A percentile compares a stretch with the other conserved stretches of the same genome.
Evolutionary conservation across 2,329 filamentous ascomycete genomes (phyloP).

Genomic region (Penicillium sp.): DNA sequence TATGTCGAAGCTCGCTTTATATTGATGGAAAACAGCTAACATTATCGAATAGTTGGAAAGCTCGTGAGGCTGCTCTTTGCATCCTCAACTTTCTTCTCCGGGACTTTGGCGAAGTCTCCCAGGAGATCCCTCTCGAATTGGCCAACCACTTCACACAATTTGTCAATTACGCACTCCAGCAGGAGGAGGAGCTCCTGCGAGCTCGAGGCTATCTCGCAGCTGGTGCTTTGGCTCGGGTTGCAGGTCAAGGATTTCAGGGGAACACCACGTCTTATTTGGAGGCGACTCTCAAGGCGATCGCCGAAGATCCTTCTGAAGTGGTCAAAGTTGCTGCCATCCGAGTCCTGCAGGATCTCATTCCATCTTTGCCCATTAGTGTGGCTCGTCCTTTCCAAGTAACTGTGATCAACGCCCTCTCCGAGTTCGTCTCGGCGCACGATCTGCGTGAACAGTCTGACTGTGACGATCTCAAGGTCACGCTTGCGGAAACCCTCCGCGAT

Average conservation of each 20-base stretch:
- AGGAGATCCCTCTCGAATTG: slow-evolving; percentile 66
- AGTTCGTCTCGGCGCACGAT: slow-evolving; percentile 78
- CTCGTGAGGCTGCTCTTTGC: slow-evolving; percentile 78
- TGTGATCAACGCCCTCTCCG: slow-evolving; percentile 60
- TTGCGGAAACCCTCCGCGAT: slow-evolving; percentile 81
- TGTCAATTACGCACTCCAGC: slow-evolving; percentile 70
- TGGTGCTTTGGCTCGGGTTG: slow-evolving; percentile 71
- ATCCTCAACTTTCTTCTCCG: slow-evolving; percentile 79
- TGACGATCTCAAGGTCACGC: slow-evolving; percentile 85
- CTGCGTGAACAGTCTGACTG: slow-evolving; percentile 79
- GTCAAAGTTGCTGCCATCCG: slow-evolving; percentile 92
- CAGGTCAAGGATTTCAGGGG: slow-evolving; percentile 52
- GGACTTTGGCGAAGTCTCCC: slow-evolving; percentile 77
- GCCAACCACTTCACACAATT: slow-evolving; percentile 75
- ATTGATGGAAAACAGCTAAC: slow-evolving; percentile 4
- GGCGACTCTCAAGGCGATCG: slow-evolving; percentile 69
- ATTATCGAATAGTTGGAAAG: slow-evolving; percentile 54
- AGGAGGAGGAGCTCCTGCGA: slow-evolving; percentile 72
- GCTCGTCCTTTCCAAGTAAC: slow-evolving; percentile 59
- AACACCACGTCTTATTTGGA: slow-evolving; percentile 48
- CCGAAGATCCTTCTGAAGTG: slow-evolving; percentile 74
- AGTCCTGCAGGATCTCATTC: slow-evolving; percentile 69
- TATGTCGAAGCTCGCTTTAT: slow-evolving; percentile 21
- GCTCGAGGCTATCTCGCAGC: slow-evolving; percentile 85
- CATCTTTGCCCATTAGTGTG: slow-evolving; percentile 50